Conservation (phyloP, 1,139 yeast species). For the Debaryomyces coudertii region DNA sequence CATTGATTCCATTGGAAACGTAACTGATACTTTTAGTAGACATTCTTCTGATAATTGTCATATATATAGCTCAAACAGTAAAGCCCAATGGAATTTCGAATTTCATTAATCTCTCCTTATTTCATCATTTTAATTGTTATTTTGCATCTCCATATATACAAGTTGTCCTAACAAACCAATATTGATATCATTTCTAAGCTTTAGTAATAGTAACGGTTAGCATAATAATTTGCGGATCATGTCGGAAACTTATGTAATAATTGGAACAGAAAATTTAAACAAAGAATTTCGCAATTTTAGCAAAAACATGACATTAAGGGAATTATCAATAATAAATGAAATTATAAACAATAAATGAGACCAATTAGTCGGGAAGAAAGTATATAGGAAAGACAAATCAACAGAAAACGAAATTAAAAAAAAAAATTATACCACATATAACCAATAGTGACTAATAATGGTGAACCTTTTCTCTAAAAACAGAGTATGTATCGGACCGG, state of each 20-base stretch:
- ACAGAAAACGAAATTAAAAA: neutral
- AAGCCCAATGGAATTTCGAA: neutral
- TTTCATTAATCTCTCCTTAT: neutral
- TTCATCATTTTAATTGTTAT: neutral
- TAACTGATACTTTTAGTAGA: neutral
- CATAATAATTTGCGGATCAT: neutral
- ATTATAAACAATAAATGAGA: neutral
- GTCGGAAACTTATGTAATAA: constrained; percentile 1
- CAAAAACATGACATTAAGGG: constrained; percentile 6
- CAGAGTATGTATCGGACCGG: constrained; percentile 16
- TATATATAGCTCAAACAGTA: neutral
- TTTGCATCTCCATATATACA: neutral
- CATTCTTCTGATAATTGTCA: constrained; percentile 2
- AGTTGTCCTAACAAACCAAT: neutral
- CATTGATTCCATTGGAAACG: neutral
- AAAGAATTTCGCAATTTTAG: constrained; percentile 15
- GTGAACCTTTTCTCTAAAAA: constrained; percentile 19
- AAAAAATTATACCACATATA: neutral
- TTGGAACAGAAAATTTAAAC: neutral
- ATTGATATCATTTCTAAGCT: neutral
- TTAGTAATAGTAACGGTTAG: neutral
- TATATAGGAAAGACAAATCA: neutral
- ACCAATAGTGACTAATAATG: constrained; percentile 8
- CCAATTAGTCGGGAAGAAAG: constrained; percentile 1
- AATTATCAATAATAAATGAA: constrained; percentile 1